phyloP scores from a whole-genome alignment of 352 stramenopile species.

The Phytophthora constricta region DNA sequence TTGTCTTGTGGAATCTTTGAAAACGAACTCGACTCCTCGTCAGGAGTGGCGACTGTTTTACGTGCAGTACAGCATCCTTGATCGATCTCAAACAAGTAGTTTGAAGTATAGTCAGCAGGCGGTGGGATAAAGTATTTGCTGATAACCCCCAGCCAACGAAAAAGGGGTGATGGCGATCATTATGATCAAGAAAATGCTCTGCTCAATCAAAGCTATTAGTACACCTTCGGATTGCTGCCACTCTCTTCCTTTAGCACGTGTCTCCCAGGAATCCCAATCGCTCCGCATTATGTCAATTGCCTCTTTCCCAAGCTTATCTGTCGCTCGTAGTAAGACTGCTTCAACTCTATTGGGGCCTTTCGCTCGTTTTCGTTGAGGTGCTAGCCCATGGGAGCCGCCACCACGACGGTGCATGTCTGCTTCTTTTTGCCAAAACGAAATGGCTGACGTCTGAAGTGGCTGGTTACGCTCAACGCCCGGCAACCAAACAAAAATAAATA shows the following conservation, averaged over 20 bases:
- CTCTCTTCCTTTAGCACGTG: neutral
- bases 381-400: neutral
- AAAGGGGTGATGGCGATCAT: no score
- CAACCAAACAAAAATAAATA: no score
- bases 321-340: neutral
- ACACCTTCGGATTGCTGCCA: conserved; percentile 14
- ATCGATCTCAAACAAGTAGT: neutral
- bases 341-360: neutral
- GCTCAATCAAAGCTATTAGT: conserved; percentile 1
- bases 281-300: neutral
- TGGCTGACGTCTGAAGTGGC: no score
- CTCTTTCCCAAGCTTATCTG: neutral
- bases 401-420: neutral
- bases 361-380: neutral
- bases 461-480: neutral
- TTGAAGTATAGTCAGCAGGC: neutral
- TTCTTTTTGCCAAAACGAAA: no score
- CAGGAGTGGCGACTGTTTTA: neutral
- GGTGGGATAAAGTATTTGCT: neutral
- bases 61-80: neutral
- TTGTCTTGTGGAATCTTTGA: neutral
- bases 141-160: neutral
- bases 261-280: conserved; percentile 6
- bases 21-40: neutral
- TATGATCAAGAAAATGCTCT: no score